phyloP scores from a whole-genome alignment of 305 asterid species.

The Fraxinus angustifolia region DNA sequence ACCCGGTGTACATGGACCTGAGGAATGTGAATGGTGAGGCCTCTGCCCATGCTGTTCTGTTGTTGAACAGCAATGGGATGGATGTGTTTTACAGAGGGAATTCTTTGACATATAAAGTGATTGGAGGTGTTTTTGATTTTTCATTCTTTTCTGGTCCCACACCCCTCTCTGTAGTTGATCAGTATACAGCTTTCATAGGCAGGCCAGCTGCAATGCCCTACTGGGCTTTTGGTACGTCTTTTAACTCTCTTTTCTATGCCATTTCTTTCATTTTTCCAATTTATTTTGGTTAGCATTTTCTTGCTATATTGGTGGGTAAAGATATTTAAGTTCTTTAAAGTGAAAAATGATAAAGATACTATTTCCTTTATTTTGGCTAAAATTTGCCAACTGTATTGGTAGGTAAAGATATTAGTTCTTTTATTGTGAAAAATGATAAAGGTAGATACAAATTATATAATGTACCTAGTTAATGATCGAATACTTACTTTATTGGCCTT shows the following conservation, averaged over 20 bases:
- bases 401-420: neutral
- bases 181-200: constrained; percentile 73
- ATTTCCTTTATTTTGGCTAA: neutral
- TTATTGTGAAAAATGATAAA: neutral
- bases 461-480: neutral
- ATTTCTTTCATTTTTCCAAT: neutral
- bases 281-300: constrained; percentile 7
- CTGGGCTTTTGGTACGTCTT: constrained; percentile 80
- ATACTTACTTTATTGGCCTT: neutral
- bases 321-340: neutral
- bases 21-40: constrained; percentile 56
- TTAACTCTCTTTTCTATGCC: neutral
- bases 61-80: constrained; percentile 92
- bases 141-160: constrained; percentile 84
- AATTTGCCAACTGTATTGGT: neutral
- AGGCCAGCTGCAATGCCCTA: constrained; percentile 97
- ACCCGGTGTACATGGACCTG: constrained; percentile 92
- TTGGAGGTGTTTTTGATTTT: constrained; percentile 91
- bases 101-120: constrained; percentile 81
- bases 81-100: constrained; percentile 75
- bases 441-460: neutral
- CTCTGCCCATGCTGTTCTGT: constrained; percentile 65
- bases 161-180: constrained; percentile 80
- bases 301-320: neutral
- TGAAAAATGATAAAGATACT: neutral